A percentile compares a stretch with the other conserved stretches of the same genome.
phyloP scores from a whole-genome alignment of 1,284 basidiomycete species.

The Puccinia horiana region DNA sequence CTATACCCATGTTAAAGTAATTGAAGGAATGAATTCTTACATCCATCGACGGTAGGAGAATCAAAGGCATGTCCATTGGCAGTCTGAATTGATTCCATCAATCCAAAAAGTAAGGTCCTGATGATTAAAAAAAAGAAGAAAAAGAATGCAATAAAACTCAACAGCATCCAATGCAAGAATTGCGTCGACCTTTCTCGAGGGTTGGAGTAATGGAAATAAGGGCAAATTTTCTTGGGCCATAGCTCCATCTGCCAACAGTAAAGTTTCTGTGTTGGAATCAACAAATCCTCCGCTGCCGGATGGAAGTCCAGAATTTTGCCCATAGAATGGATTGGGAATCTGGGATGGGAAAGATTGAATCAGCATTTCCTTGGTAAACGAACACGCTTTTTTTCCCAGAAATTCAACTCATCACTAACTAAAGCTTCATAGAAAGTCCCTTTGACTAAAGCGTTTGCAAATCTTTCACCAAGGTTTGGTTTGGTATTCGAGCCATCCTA shows the following conservation, averaged over 20 bases:
- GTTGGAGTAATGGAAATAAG: slow-evolving; percentile 43
- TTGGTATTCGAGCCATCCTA: slow-evolving; percentile 39
- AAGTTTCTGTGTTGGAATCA: slow-evolving; percentile 20
- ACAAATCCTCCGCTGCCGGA: slow-evolving; percentile 19
- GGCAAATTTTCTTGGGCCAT: slow-evolving; percentile 48
- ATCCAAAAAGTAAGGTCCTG: not conserved
- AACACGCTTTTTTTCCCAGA: not conserved
- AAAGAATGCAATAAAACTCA: not conserved
- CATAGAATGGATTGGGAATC: slow-evolving; percentile 48
- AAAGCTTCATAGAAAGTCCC: slow-evolving; percentile 45
- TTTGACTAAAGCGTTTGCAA: slow-evolving; percentile 35
- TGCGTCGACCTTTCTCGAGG: slow-evolving; percentile 30
- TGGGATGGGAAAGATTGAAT: not conserved
- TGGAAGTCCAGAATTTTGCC: slow-evolving; percentile 15
- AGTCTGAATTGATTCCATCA: slow-evolving; percentile 8
- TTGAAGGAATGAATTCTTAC: slow-evolving; percentile 7
- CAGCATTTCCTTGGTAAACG: not conserved
- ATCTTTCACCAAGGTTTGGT: slow-evolving; percentile 31
- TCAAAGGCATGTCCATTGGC: slow-evolving; percentile 13
- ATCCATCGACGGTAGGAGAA: slow-evolving; percentile 25
- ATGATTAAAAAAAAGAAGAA: not conserved
- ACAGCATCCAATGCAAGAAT: slow-evolving; percentile 47
- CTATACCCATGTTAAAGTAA: not conserved
- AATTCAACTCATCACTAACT: not conserved
- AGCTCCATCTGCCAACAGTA: slow-evolving; percentile 43